phyloP scores from a whole-genome alignment of 2,329 filamentous ascomycete genomes.

The Chaetomiaceae sp. region DNA sequence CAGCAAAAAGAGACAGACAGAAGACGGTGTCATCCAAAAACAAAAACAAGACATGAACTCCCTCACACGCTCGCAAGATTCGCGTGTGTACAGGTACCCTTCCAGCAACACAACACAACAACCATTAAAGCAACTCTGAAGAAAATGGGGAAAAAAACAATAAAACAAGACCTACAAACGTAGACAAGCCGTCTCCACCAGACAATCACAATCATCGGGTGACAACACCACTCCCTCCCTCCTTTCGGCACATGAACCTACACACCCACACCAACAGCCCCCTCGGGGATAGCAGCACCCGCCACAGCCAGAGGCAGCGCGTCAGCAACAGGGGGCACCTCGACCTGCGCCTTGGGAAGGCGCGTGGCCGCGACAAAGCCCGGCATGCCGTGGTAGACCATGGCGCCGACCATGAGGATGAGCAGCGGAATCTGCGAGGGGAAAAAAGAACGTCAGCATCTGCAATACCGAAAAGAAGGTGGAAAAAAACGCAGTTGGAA shows the following conservation, averaged over 20 bases:
- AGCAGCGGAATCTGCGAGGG: constrained; percentile 19
- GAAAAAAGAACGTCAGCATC: background rate
- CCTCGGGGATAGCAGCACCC: background rate
- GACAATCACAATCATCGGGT: background rate
- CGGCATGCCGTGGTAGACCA: constrained; percentile 15
- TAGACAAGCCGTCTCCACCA: background rate
- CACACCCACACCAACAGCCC: background rate
- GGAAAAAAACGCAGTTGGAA: too few relatives aligned
- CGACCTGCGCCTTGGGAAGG: background rate
- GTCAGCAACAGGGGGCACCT: background rate
- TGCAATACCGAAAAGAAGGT: background rate
- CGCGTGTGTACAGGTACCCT: too few relatives aligned
- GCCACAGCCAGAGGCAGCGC: background rate
- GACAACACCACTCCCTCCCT: background rate
- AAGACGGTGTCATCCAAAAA: too few relatives aligned
- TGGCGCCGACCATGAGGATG: constrained; percentile 16
- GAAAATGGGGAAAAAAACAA: too few relatives aligned
- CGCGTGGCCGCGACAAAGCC: constrained; percentile 4
- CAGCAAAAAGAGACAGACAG: too few relatives aligned
- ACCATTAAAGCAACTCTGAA: too few relatives aligned
- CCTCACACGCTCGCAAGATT: too few relatives aligned
- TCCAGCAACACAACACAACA: too few relatives aligned
- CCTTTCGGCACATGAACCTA: background rate
- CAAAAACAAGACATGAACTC: too few relatives aligned
- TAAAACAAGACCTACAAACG: too few relatives aligned